phyloP scores from a whole-genome alignment of 768 basidiomycete species.

The Amanita thiersii region DNA sequence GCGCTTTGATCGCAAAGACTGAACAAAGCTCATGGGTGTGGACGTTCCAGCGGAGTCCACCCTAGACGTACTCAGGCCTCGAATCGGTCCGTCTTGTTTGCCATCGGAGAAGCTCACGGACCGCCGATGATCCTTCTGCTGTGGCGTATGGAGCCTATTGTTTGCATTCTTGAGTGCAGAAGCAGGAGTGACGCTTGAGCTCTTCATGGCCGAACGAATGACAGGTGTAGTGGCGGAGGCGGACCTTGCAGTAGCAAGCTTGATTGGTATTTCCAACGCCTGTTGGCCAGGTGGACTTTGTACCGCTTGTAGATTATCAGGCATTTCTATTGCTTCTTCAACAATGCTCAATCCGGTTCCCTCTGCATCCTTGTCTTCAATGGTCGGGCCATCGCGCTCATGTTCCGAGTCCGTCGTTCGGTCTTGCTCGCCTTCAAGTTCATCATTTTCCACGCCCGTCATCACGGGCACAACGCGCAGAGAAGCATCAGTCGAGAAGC shows the following conservation, averaged over 20 bases:
- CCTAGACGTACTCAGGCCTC: constrained; percentile 35
- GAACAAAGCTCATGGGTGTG: constrained; percentile 27
- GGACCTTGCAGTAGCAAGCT: constrained; percentile 1
- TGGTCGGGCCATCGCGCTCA: constrained; percentile 25
- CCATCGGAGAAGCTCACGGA: constrained; percentile 98
- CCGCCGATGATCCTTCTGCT: constrained; percentile 49
- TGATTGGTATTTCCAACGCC: constrained; percentile 4
- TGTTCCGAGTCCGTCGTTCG: constrained; percentile 43
- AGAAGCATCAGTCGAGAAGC: constrained; percentile 67
- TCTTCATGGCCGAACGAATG: constrained; percentile 38
- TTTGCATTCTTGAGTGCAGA: constrained; percentile 51
- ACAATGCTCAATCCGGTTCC: not conserved
- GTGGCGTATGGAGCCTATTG: constrained; percentile 47
- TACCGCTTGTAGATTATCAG: not conserved
- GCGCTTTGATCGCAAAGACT: constrained; percentile 68
- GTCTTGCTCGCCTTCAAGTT: not conserved
- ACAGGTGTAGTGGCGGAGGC: constrained; percentile 22
- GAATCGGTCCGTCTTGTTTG: constrained; percentile 81
- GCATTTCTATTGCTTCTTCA: constrained; percentile 1
- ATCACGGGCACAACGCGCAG: constrained; percentile 43
- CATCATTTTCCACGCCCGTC: constrained; percentile 31
- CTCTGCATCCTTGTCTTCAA: not conserved
- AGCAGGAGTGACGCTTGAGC: constrained; percentile 39
- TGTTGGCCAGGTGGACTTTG: constrained; percentile 8
- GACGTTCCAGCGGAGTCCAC: constrained; percentile 29